phyloP scores from a whole-genome alignment of 768 basidiomycete species.

The Tylopilus plumbeoviolaceoides region DNA sequence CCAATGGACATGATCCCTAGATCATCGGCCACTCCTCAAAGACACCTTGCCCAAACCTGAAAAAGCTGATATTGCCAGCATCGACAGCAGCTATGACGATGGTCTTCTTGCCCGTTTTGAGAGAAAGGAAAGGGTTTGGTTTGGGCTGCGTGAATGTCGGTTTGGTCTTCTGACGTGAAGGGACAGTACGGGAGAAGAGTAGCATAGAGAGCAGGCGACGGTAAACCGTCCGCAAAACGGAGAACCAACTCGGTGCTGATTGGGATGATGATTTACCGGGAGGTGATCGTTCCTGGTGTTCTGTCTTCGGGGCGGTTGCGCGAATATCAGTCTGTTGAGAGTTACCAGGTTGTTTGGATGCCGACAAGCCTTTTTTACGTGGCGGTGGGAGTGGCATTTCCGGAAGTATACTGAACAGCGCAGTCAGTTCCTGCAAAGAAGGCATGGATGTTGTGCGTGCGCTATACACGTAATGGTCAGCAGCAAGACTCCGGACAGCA shows the following conservation, averaged over 20 bases:
- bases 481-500: not conserved
- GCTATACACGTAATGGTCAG: constrained; percentile 38
- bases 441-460: constrained; percentile 83
- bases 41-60: constrained; percentile 78
- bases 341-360: constrained; percentile 1
- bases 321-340: not conserved
- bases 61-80: constrained; percentile 82
- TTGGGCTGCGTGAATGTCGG: constrained; percentile 31
- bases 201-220: constrained; percentile 3
- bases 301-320: constrained; percentile 2
- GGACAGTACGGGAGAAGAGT: not conserved
- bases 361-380: constrained; percentile 30
- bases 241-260: not conserved
- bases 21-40: constrained; percentile 84
- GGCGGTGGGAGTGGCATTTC: constrained; percentile 59
- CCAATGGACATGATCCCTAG: constrained; percentile 2
- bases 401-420: constrained; percentile 68
- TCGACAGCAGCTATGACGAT: constrained; percentile 88
- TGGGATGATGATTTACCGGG: not conserved
- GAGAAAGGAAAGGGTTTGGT: constrained; percentile 70
- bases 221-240: not conserved
- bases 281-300: constrained; percentile 3
- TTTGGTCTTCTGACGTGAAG: constrained; percentile 23
- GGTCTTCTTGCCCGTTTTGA: constrained; percentile 82
- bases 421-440: constrained; percentile 68